Evolutionary conservation across 208 protist genomes (phyloP).

Genomic region (Angomonas deanei): DNA sequence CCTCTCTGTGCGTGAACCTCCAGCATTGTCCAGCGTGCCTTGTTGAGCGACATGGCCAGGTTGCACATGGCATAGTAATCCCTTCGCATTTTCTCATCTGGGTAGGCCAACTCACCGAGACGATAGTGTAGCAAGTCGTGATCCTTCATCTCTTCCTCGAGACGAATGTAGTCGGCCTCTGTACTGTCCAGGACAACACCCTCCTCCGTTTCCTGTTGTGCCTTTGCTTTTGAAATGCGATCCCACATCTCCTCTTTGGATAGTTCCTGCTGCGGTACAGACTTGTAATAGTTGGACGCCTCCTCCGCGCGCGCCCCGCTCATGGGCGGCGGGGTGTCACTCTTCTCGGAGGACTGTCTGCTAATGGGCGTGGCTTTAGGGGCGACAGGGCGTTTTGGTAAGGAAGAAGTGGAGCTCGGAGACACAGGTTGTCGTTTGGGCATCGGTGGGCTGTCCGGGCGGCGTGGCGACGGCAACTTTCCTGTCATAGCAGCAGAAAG

Average conservation of each 20-base stretch:
- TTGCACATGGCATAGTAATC: conserved; percentile 87
- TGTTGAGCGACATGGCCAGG: conserved; percentile 81
- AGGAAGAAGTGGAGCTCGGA: background rate
- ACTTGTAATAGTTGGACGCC: conserved; percentile 69
- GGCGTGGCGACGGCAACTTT: conserved; percentile 47
- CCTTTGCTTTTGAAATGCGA: conserved; percentile 44
- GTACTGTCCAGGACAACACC: conserved; percentile 30
- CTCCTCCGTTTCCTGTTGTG: conserved; percentile 18
- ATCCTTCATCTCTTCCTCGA: conserved; percentile 73
- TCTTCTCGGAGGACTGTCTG: background rate
- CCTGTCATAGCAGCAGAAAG: conserved; percentile 46
- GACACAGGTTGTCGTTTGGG: too few relatives aligned
- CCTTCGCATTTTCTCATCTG: conserved; percentile 43
- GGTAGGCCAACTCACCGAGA: conserved; percentile 70
- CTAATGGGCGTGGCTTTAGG: background rate
- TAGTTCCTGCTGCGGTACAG: conserved; percentile 69
- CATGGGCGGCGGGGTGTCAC: background rate
- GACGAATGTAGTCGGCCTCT: conserved; percentile 78
- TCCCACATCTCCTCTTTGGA: conserved; percentile 87
- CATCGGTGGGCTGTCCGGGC: background rate
- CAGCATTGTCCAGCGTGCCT: conserved; percentile 87
- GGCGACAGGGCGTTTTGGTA: background rate
- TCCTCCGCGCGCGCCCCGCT: conserved; percentile 24
- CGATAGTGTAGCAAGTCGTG: conserved; percentile 80
- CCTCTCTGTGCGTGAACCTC: conserved; percentile 82